Evolutionary conservation across 2,329 filamentous ascomycete species (phyloP).

Genomic region (Cadophora sp.): DNA sequence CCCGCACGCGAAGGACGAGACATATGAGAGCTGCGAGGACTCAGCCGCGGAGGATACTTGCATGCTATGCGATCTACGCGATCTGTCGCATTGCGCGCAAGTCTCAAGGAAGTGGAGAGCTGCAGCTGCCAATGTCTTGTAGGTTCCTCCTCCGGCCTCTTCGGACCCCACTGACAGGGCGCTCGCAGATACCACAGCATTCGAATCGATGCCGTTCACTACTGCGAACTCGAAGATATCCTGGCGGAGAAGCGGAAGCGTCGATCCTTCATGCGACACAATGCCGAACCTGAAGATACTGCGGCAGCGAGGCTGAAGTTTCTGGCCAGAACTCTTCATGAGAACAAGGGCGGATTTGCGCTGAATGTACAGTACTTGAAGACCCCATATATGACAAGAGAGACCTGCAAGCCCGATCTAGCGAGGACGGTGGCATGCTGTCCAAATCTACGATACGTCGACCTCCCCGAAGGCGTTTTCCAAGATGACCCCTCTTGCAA

Average conservation of each 20-base stretch:
- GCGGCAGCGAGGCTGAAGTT: slow-evolving; percentile 78
- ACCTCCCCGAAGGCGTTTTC: slow-evolving; percentile 88
- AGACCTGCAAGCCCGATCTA: slow-evolving; percentile 83
- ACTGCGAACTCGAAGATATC: slow-evolving; percentile 85
- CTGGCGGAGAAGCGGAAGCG: slow-evolving; percentile 81
- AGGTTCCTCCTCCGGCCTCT: slow-evolving; percentile 47
- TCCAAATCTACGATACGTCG: slow-evolving; percentile 86
- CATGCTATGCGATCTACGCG: slow-evolving; percentile 92
- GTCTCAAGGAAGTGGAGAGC: slow-evolving; percentile 76
- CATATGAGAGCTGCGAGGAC: slow-evolving; percentile 83
- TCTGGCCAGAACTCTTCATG: slow-evolving; percentile 81
- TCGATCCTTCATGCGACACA: slow-evolving; percentile 74
- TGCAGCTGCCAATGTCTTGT: slow-evolving; percentile 64
- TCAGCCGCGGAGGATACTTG: slow-evolving; percentile 80
- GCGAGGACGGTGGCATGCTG: slow-evolving; percentile 85
- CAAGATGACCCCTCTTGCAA: slow-evolving; percentile 78
- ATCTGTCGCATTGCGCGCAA: slow-evolving; percentile 79
- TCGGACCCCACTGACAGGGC: slow-evolving; percentile 18
- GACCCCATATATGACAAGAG: slow-evolving; percentile 90
- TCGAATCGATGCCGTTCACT: slow-evolving; percentile 92
- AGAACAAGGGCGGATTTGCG: slow-evolving; percentile 71
- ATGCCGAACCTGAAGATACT: slow-evolving; percentile 81
- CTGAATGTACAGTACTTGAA: slow-evolving; percentile 80
- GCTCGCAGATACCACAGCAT: slow-evolving; percentile 79
- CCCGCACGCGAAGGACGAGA: slow-evolving; percentile 79